Evolutionary conservation across 768 basidiomycete genomes (phyloP).

Genomic region (Tricholoma bakamatsutake): DNA sequence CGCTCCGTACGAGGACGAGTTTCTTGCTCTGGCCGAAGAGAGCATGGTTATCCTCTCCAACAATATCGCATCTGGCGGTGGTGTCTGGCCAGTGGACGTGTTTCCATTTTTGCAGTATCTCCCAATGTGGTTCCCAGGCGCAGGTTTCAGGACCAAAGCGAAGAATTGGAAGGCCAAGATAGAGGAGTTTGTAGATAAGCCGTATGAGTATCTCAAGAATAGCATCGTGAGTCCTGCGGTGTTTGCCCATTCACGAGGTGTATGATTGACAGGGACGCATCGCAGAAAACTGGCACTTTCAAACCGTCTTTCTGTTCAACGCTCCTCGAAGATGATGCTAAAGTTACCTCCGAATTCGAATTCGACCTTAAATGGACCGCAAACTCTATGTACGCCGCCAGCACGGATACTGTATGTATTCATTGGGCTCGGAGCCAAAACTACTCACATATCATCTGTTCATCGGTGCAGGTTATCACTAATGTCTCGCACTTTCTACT

Average conservation of each 20-base stretch:
- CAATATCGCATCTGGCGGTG: slow-evolving; percentile 36
- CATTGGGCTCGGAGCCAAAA: neutral
- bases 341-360: slow-evolving; percentile 39
- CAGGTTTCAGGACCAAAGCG: slow-evolving; percentile 60
- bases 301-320: slow-evolving; percentile 42
- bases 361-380: slow-evolving; percentile 76
- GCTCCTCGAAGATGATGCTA: slow-evolving; percentile 46
- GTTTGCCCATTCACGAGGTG: neutral
- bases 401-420: slow-evolving; percentile 53
- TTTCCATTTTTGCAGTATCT: slow-evolving; percentile 46
- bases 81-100: slow-evolving; percentile 46
- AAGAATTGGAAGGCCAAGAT: slow-evolving; percentile 56
- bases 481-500: slow-evolving; percentile 56
- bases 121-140: slow-evolving; percentile 64
- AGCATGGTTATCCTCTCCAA: slow-evolving; percentile 36
- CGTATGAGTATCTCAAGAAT: slow-evolving; percentile 52
- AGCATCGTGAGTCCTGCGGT: slow-evolving; percentile 41
- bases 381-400: slow-evolving; percentile 75
- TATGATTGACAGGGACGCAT: neutral
- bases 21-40: slow-evolving; percentile 36
- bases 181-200: slow-evolving; percentile 57
- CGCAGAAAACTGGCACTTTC: slow-evolving; percentile 35
- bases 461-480: slow-evolving; percentile 42
- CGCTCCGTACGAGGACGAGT: slow-evolving; percentile 30
- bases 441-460: neutral